phyloP scores from a whole-genome alignment of 2,329 filamentous ascomycete genomes.

The Huntiella omanensis region DNA sequence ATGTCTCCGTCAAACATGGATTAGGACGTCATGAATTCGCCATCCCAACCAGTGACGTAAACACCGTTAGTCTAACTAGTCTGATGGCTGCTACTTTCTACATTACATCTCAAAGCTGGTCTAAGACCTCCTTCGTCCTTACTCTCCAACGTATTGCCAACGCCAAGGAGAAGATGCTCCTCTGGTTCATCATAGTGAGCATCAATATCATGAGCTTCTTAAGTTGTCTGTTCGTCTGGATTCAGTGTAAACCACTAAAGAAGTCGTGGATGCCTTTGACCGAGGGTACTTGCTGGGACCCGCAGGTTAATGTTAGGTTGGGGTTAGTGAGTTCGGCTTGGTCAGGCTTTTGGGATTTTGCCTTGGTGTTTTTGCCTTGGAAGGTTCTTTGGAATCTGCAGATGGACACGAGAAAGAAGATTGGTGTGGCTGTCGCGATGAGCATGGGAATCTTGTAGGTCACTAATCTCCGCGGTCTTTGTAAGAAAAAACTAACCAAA shows the following conservation, averaged over 20 bases:
- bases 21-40: conserved; percentile 12
- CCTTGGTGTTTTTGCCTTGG: conserved; percentile 14
- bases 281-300: conserved; percentile 13
- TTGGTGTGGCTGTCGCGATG: conserved; percentile 15
- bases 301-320: conserved; percentile 4
- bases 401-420: conserved; percentile 16
- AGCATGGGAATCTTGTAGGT: conserved; percentile 16
- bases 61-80: conserved; percentile 1
- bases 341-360: conserved; percentile 13
- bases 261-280: conserved; percentile 14
- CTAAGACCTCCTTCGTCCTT: conserved; percentile 16
- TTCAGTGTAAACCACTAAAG: conserved; percentile 15
- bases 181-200: conserved; percentile 16
- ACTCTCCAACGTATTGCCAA: conserved; percentile 16
- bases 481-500: background rate
- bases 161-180: conserved; percentile 13
- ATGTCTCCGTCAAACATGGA: conserved; percentile 11
- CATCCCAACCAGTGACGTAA: conserved; percentile 4
- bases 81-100: conserved; percentile 4
- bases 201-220: conserved; percentile 15
- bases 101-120: conserved; percentile 10
- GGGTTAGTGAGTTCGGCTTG: conserved; percentile 9
- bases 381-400: conserved; percentile 15
- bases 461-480: background rate
- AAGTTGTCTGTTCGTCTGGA: conserved; percentile 15